Evolutionary conservation across 2,329 filamentous ascomycete genomes (phyloP).

Genomic region (Pseudogymnoascus sp.): DNA sequence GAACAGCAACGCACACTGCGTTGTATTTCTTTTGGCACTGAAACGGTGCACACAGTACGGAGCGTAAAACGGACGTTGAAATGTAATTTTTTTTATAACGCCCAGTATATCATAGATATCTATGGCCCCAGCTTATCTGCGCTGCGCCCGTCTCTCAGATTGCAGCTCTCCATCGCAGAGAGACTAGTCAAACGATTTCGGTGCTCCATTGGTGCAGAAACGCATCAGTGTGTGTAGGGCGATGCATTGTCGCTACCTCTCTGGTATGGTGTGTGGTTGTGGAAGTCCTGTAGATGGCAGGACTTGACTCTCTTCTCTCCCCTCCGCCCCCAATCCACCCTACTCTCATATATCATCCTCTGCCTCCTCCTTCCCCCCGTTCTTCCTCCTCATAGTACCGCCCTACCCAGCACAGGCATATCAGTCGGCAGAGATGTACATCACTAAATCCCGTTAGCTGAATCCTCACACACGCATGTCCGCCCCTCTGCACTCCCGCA

Average conservation of each 20-base stretch:
- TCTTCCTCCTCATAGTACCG: not conserved
- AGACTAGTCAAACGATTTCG: not conserved
- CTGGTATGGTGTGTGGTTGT: not conserved
- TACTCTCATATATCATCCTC: not conserved
- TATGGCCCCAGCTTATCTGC: too few relatives aligned
- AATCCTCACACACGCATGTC: not conserved
- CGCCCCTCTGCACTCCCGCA: not conserved
- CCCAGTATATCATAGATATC: not conserved
- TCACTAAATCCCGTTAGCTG: slow-evolving; percentile 9
- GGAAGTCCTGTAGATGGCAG: not conserved
- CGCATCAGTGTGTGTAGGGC: not conserved
- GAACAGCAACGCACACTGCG: not conserved
- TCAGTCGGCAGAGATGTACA: slow-evolving; percentile 15
- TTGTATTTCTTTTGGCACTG: not conserved
- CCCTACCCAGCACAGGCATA: not conserved
- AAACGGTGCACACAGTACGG: not conserved
- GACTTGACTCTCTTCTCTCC: not conserved
- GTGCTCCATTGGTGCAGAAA: not conserved
- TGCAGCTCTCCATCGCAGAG: not conserved
- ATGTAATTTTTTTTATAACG: not conserved
- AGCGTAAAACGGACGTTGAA: not conserved
- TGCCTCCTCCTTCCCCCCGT: not conserved
- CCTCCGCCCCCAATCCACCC: not conserved
- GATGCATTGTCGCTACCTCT: not conserved
- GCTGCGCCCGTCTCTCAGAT: not conserved